phyloP scores from a whole-genome alignment of 225 moss, liverwort and hornwort species.

The Sphagnum tenellum region DNA sequence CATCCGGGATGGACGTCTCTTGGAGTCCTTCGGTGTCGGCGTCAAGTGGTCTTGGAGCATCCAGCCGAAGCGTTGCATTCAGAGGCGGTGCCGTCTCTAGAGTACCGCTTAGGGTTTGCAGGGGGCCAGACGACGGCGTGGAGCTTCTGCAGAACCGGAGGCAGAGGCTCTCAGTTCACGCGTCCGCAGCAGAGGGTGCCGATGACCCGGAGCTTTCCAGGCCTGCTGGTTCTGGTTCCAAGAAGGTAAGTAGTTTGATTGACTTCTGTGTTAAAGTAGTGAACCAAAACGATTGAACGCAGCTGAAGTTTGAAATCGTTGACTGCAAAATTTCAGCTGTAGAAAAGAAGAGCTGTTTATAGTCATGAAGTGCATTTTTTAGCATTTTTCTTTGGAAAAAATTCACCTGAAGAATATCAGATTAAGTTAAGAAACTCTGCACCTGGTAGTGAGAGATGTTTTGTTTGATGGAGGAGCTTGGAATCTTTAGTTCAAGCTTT shows the following conservation, averaged over 20 bases:
- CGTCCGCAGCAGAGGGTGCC: slow-evolving; percentile 16
- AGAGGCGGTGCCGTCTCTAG: slow-evolving; percentile 26
- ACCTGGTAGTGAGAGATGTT: no score
- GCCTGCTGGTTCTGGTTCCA: slow-evolving; percentile 31
- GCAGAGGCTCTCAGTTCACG: slow-evolving; percentile 26
- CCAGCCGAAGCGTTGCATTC: slow-evolving; percentile 32
- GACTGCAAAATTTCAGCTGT: background rate
- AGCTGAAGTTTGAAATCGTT: background rate
- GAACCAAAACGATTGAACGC: background rate
- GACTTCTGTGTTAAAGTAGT: background rate
- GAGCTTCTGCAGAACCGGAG: slow-evolving; percentile 9
- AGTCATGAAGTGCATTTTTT: no score
- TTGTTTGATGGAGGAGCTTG: no score
- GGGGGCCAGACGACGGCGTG: slow-evolving; percentile 13
- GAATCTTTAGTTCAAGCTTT: no score
- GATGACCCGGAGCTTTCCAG: slow-evolving; percentile 21
- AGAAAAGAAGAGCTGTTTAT: background rate
- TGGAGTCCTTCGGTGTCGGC: slow-evolving; percentile 19
- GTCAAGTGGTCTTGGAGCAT: slow-evolving; percentile 14
- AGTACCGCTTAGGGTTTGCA: slow-evolving; percentile 30
- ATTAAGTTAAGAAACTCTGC: no score
- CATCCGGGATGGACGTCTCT: slow-evolving; percentile 10
- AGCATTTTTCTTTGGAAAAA: no score
- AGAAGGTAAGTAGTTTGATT: slow-evolving; percentile 23
- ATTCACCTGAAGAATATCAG: no score